A percentile compares a stretch with the other conserved stretches of the same genome.
phyloP scores from a whole-genome alignment of 2,329 filamentous ascomycete species.

The Neonectria faginata region DNA sequence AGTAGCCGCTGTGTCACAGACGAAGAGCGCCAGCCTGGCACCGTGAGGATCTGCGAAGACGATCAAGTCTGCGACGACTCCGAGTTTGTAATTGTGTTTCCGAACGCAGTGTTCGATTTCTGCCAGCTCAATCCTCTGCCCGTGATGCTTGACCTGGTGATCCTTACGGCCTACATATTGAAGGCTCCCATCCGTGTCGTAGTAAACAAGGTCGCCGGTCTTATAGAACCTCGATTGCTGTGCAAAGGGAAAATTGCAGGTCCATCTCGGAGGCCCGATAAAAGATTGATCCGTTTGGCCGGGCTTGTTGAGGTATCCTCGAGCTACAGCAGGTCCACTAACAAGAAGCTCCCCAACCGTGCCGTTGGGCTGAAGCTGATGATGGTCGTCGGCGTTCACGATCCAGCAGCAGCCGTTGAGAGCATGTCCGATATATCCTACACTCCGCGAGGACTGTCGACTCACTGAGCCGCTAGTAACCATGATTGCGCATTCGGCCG shows the following conservation, averaged over 20 bases:
- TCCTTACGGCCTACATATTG: constrained; percentile 62
- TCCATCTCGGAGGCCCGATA: neutral
- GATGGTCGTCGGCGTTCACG: constrained; percentile 20
- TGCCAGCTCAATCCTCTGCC: constrained; percentile 61
- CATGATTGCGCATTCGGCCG: neutral
- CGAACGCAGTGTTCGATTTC: constrained; percentile 14
- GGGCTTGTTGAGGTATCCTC: constrained; percentile 48
- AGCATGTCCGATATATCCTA: constrained; percentile 8
- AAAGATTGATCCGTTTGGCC: constrained; percentile 4
- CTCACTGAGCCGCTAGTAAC: neutral
- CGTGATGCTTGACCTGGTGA: constrained; percentile 66
- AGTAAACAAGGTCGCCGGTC: constrained; percentile 40
- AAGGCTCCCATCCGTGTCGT: constrained; percentile 50
- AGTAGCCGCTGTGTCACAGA: neutral
- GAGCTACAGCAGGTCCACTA: constrained; percentile 64
- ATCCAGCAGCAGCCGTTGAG: constrained; percentile 8
- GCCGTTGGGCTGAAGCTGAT: constrained; percentile 40
- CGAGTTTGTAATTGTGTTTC: neutral
- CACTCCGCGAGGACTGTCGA: neutral
- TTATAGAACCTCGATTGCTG: constrained; percentile 4
- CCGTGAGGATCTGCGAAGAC: neutral
- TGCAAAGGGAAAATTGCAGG: neutral
- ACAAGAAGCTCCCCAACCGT: constrained; percentile 57
- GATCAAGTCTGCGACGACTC: neutral
- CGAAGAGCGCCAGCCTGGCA: neutral